These are phyloP conservation scores for Saururus chinensis DNA, from an alignment of 164 flowering plant genomes.

Conservation along the genomic window DNA sequence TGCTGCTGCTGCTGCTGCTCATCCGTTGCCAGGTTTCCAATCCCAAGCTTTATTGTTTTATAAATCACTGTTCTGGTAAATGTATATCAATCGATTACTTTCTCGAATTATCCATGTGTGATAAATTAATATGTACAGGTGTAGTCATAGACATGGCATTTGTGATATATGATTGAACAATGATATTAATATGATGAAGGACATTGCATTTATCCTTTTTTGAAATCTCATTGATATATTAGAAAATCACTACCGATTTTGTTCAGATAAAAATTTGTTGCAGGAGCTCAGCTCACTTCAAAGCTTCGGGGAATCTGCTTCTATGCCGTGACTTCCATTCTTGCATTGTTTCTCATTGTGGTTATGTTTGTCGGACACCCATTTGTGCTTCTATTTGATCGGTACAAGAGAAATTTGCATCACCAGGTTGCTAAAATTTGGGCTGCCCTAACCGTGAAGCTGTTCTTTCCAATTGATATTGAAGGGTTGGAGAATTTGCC, in stretches of 20 bases:
- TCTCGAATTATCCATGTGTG: too few relatives aligned
- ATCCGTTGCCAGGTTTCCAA: conserved; percentile 39
- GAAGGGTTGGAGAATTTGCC: conserved; percentile 92
- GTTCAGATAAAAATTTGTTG: conserved; percentile 3
- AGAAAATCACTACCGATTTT: background rate
- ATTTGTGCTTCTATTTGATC: conserved; percentile 70
- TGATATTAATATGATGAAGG: background rate
- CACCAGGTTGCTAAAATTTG: conserved; percentile 74
- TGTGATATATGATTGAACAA: too few relatives aligned
- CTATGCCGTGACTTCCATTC: conserved; percentile 43
- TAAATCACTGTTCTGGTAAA: background rate
- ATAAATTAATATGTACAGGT: too few relatives aligned
- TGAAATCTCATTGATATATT: background rate
- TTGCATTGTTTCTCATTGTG: conserved; percentile 55
- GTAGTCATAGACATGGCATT: too few relatives aligned
- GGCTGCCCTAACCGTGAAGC: conserved; percentile 53
- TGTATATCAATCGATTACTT: background rate
- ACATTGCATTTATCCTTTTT: background rate
- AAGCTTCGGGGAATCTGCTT: conserved; percentile 68
- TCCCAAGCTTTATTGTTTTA: background rate
- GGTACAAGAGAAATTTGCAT: conserved; percentile 54
- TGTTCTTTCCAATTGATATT: conserved; percentile 48
- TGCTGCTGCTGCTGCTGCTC: conserved; percentile 26
- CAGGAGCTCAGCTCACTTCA: conserved; percentile 42
- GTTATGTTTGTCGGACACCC: conserved; percentile 79